Base-by-base conservation (phyloP, 2,329 filamentous ascomycete species). In the Parastagonospora nodorum region DNA sequence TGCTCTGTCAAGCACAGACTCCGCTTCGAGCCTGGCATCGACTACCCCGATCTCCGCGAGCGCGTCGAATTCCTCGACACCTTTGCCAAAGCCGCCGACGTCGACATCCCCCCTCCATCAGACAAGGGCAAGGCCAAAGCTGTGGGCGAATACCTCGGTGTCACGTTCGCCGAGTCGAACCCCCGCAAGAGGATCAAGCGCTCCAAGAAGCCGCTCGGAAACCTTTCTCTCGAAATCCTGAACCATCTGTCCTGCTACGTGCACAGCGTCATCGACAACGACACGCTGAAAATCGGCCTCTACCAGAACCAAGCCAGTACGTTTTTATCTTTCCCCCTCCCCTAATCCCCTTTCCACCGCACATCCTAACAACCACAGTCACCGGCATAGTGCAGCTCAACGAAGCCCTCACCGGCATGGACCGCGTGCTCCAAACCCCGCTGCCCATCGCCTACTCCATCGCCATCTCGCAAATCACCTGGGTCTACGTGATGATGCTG, bases 371-470 rank as follows among this genome's bases (percentile, higher is more conserved):
- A 59, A 67, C 50, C 32, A 48, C 27, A 78, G 80, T 86, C 74
- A 85, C 82, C 68, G 79, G 81, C 57, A 68, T 94, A 8, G 78
- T 80, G 42, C 73, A 82, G 4, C 77, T 95, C 46, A 90, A 89
- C 67, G 90, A 95, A 58, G 83, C 87, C 48, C 78, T 91, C 60
- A 84, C 84, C 12, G 86, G 87, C 51, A 86, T 86, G 41, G 89
- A 94, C 67, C 87, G 90, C 55, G 86, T 95, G 15, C 83, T 93
- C 29, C 89, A 88, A 71, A 95, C 90, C 0, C 90, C 90, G 1
- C 82, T 95, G 0, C 90, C 90, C 2, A 82, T 91, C 48, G 90
- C 90, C 40, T 95, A 95, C 77, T 85, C 84, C 58, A 94, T 95
- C 63, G 85, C 89, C 63, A 92, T 94, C 70, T 86, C 87, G 15